phyloP scores from a whole-genome alignment of 768 basidiomycete genomes.

The Hygrocybe punicea region DNA sequence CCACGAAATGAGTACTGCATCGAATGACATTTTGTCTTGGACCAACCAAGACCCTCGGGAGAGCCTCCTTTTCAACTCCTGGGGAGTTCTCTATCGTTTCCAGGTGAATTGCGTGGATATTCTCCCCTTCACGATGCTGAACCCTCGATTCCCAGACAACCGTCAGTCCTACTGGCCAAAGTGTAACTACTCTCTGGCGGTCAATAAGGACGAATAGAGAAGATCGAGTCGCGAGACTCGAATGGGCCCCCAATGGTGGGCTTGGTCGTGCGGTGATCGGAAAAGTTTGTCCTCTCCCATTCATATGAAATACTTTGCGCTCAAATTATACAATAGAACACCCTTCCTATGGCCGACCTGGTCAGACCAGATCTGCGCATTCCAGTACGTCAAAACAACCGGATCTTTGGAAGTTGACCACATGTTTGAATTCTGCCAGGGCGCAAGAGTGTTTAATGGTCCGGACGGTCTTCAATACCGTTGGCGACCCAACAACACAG shows the following conservation, averaged over 20 bases:
- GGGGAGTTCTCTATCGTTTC: slow-evolving; percentile 79
- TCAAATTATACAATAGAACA: slow-evolving; percentile 49
- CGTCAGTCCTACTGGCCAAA: slow-evolving; percentile 58
- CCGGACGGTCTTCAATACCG: slow-evolving; percentile 79
- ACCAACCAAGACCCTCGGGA: slow-evolving; percentile 83
- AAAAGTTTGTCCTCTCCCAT: slow-evolving; percentile 49
- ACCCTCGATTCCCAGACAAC: slow-evolving; percentile 53
- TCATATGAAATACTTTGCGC: slow-evolving; percentile 19
- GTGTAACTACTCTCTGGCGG: slow-evolving; percentile 74
- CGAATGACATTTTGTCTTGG: slow-evolving; percentile 78
- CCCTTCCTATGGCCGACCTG: slow-evolving; percentile 78
- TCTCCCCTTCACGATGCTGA: slow-evolving; percentile 14
- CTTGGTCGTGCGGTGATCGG: slow-evolving; percentile 84
- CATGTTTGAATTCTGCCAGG: slow-evolving; percentile 34
- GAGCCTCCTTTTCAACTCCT: slow-evolving; percentile 77
- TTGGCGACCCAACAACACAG: slow-evolving; percentile 70
- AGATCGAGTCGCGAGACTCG: slow-evolving; percentile 83
- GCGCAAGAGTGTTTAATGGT: slow-evolving; percentile 69
- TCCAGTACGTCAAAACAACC: slow-evolving; percentile 45
- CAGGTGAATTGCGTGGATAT: slow-evolving; percentile 45
- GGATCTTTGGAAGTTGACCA: slow-evolving; percentile 11
- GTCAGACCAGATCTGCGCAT: slow-evolving; percentile 64
- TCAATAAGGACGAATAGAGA: slow-evolving; percentile 81
- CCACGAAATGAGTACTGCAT: slow-evolving; percentile 45
- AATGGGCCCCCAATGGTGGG: slow-evolving; percentile 80